Conservation (phyloP, 768 basidiomycete species). For the Botryobasidium botryosum region DNA sequence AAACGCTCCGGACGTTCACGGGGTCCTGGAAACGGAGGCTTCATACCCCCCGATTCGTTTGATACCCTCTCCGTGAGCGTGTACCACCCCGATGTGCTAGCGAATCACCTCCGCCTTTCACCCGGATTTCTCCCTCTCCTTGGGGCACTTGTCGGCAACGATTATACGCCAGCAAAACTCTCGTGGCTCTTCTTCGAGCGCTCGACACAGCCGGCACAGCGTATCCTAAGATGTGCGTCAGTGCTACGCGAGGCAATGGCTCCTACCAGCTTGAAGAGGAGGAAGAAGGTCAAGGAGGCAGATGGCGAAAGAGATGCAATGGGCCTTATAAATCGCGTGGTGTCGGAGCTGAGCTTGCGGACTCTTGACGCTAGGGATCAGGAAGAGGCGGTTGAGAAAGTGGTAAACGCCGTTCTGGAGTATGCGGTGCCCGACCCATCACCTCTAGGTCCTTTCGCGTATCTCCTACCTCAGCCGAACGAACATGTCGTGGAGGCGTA, state of each 20-base stretch:
- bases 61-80: slow-evolving; percentile 33
- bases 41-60: slow-evolving; percentile 16
- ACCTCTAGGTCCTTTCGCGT: slow-evolving; percentile 5
- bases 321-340: slow-evolving; percentile 4
- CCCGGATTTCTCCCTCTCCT: slow-evolving; percentile 57
- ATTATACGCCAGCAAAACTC: slow-evolving; percentile 37
- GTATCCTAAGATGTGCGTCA: slow-evolving; percentile 44
- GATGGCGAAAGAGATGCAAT: slow-evolving; percentile 3
- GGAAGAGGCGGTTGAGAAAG: background rate
- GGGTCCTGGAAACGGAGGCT: slow-evolving; percentile 1
- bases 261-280: background rate
- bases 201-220: slow-evolving; percentile 36
- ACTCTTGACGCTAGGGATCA: too few relatives aligned
- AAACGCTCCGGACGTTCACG: background rate
- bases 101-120: slow-evolving; percentile 49
- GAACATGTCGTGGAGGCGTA: slow-evolving; percentile 5
- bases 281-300: background rate
- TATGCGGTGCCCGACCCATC: slow-evolving; percentile 6
- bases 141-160: slow-evolving; percentile 66
- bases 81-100: slow-evolving; percentile 45
- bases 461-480: background rate
- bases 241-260: slow-evolving; percentile 6
- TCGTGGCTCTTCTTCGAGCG: slow-evolving; percentile 46
- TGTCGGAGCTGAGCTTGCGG: slow-evolving; percentile 7
- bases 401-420: slow-evolving; percentile 11